Evolutionary conservation across 1,139 yeast genomes (phyloP).

Genomic region (Blastobotrys elegans): DNA sequence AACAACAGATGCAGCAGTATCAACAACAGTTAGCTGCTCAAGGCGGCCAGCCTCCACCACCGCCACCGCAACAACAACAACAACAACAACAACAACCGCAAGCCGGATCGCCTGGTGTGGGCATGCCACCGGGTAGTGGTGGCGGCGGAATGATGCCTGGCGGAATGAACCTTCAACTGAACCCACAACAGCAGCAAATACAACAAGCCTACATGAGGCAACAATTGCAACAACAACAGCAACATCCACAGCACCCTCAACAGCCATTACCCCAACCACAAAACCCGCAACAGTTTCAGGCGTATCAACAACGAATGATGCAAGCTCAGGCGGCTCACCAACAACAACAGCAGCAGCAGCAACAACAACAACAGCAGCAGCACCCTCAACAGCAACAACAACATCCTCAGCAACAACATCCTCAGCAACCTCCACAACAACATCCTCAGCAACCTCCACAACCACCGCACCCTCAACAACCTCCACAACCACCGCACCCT

Average conservation of each 20-base stretch:
- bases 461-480: conserved; percentile 8
- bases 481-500: not conserved
- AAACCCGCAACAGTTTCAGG: conserved; percentile 3
- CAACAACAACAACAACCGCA: conserved; percentile 1
- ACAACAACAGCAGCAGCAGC: conserved; percentile 9
- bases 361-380: conserved; percentile 6
- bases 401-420: conserved; percentile 7
- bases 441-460: conserved; percentile 8
- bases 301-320: conserved; percentile 1
- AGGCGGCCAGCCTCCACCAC: not conserved
- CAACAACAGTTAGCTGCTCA: not conserved
- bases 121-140: not conserved
- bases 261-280: conserved; percentile 7
- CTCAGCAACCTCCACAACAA: conserved; percentile 2
- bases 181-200: conserved; percentile 32
- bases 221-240: conserved; percentile 13
- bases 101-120: not conserved
- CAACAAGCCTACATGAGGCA: too few relatives aligned
- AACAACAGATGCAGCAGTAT: conserved; percentile 9
- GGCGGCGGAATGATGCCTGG: conserved; percentile 1
- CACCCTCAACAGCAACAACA: conserved; percentile 10
- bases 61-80: not conserved
- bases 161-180: conserved; percentile 31
- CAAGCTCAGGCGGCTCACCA: not conserved
- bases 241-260: conserved; percentile 10